Conservation (phyloP, 768 basidiomycete genomes). For the Wakefieldia striispora region DNA sequence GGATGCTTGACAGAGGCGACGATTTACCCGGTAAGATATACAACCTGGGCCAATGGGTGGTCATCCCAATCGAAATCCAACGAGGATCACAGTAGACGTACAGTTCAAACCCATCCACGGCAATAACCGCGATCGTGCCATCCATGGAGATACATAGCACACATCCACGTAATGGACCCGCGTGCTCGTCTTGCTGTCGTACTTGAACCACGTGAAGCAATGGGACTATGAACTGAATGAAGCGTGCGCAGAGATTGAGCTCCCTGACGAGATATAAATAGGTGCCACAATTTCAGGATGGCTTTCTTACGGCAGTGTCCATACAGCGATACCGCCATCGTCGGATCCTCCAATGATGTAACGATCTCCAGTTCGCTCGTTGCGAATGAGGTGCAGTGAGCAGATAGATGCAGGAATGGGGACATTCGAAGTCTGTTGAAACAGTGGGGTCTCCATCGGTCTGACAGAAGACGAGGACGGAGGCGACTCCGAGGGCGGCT, state of each 20-base stretch:
- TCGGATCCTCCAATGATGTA: constrained; percentile 73
- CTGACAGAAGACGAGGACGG: constrained; percentile 3
- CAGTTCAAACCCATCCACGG: constrained; percentile 74
- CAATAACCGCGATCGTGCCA: constrained; percentile 82
- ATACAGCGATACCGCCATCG: constrained; percentile 76
- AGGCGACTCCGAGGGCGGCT: neutral
- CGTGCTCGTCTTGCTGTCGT: constrained; percentile 40
- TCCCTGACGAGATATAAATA: constrained; percentile 39
- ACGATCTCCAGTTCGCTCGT: constrained; percentile 56
- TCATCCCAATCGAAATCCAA: neutral
- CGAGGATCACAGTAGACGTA: constrained; percentile 39
- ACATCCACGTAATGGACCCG: constrained; percentile 63
- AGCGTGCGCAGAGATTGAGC: constrained; percentile 63
- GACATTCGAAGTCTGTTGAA: constrained; percentile 41
- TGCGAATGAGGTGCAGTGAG: constrained; percentile 54
- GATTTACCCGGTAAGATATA: constrained; percentile 80
- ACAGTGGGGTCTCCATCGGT: constrained; percentile 9
- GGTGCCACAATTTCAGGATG: neutral
- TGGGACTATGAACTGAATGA: constrained; percentile 70
- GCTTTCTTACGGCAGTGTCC: constrained; percentile 55
- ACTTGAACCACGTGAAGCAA: constrained; percentile 59
- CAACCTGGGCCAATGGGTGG: constrained; percentile 43
- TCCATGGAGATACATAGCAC: constrained; percentile 71
- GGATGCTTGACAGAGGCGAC: constrained; percentile 62
- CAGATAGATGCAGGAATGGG: constrained; percentile 45